phyloP scores from a whole-genome alignment of 1,284 basidiomycete genomes.

The Cutaneotrichosporon mucoides region DNA sequence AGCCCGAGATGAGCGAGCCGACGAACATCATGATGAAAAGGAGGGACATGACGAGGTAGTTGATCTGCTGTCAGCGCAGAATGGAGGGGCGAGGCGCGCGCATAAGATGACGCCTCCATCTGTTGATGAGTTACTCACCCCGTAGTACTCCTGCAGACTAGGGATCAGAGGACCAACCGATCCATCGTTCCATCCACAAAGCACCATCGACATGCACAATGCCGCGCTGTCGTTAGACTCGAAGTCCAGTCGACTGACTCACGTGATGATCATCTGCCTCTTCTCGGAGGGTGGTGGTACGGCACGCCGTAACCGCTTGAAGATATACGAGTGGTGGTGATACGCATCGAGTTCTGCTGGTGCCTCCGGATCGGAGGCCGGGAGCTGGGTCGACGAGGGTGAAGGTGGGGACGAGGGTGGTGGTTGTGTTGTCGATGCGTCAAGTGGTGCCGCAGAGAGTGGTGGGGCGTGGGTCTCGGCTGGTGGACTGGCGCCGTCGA shows the following conservation, averaged over 20 bases:
- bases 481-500: too few species aligned
- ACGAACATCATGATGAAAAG: constrained; percentile 12
- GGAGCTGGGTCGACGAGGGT: neutral
- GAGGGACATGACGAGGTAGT: constrained; percentile 19
- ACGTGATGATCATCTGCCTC: constrained; percentile 2
- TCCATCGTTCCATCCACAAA: constrained; percentile 22
- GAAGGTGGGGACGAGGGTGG: neutral
- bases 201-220: constrained; percentile 14
- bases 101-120: too few species aligned
- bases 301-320: constrained; percentile 9
- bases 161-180: constrained; percentile 17
- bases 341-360: neutral
- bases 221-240: constrained; percentile 7
- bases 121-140: constrained; percentile 8
- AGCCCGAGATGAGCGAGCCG: constrained; percentile 8
- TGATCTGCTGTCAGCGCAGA: constrained; percentile 12
- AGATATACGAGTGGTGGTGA: constrained; percentile 11
- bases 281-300: constrained; percentile 5
- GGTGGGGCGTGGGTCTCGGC: too few species aligned
- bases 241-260: neutral
- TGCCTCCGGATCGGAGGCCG: neutral
- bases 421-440: neutral
- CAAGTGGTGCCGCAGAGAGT: neutral
- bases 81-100: too few species aligned
- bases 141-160: constrained; percentile 18